Conservation (phyloP, 345 rosid genomes). For the Salix suchowensis region DNA sequence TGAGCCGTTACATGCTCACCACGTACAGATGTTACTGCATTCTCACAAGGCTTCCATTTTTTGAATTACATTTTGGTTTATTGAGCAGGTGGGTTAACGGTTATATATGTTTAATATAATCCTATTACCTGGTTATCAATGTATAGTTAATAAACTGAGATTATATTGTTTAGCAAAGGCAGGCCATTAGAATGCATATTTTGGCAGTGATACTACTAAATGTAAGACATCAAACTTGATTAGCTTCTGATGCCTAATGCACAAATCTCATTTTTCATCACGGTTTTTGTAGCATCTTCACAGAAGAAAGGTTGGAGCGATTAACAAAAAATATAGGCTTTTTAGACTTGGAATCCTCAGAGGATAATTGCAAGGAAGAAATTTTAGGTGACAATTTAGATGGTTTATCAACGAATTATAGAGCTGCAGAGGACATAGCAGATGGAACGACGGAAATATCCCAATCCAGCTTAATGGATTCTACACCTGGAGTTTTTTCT, state of each 20-base stretch:
- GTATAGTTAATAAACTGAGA: not conserved
- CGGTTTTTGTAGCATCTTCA: conserved; percentile 57
- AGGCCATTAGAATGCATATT: not conserved
- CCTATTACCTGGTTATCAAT: not conserved
- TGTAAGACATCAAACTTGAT: not conserved
- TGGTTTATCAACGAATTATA: conserved; percentile 21
- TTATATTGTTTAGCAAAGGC: not conserved
- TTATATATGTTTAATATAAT: not conserved
- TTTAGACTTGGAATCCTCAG: conserved; percentile 46
- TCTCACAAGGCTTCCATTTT: conserved; percentile 89
- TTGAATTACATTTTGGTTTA: conserved; percentile 86
- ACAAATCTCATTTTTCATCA: not conserved
- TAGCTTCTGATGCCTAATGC: not conserved
- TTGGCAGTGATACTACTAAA: not conserved
- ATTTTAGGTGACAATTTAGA: conserved; percentile 21
- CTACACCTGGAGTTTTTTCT: conserved; percentile 31
- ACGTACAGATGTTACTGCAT: conserved; percentile 96
- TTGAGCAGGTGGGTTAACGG: conserved; percentile 55
- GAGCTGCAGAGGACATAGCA: conserved; percentile 24
- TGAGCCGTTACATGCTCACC: conserved; percentile 68
- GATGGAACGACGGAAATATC: conserved; percentile 26
- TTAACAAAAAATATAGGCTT: conserved; percentile 55
- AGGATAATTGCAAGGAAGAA: conserved; percentile 28
- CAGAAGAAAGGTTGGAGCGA: conserved; percentile 85
- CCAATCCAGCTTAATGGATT: conserved; percentile 30